Evolutionary conservation across 73 alveolate genomes (phyloP).

Genomic region (Paramecium tetraurelia): DNA sequence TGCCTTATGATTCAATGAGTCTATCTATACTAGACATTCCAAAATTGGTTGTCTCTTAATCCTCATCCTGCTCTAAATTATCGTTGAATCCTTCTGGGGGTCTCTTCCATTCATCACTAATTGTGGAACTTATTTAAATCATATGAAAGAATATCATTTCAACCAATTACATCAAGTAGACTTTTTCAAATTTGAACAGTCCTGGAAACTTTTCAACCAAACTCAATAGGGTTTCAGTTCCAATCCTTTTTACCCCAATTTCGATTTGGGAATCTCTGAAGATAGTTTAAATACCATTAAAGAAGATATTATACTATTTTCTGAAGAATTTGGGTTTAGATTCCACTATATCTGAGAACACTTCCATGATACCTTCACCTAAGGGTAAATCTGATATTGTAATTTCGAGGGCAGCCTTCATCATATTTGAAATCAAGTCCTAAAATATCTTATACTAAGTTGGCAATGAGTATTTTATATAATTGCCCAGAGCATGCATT

Average conservation of each 20-base stretch:
- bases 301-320: constrained; percentile 63
- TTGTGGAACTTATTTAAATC: constrained; percentile 78
- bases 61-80: constrained; percentile 79
- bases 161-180: constrained; percentile 64
- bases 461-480: constrained; percentile 64
- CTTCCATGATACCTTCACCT: constrained; percentile 73
- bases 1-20: constrained; percentile 85
- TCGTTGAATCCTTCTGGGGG: constrained; percentile 86
- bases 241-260: constrained; percentile 71
- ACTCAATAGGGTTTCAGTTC: constrained; percentile 79
- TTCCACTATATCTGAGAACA: constrained; percentile 81
- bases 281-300: constrained; percentile 65
- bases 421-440: not conserved
- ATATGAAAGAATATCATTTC: constrained; percentile 76
- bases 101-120: constrained; percentile 79
- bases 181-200: constrained; percentile 67
- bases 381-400: not conserved
- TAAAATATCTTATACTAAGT: not conserved
- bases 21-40: constrained; percentile 89
- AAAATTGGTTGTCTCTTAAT: constrained; percentile 87
- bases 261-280: constrained; percentile 45
- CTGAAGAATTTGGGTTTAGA: constrained; percentile 86
- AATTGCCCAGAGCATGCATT: constrained; percentile 47
- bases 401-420: not conserved
- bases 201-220: constrained; percentile 75